phyloP scores from a whole-genome alignment of 805 yeast genomes.

The Monosporozyma yasuniensis region DNA sequence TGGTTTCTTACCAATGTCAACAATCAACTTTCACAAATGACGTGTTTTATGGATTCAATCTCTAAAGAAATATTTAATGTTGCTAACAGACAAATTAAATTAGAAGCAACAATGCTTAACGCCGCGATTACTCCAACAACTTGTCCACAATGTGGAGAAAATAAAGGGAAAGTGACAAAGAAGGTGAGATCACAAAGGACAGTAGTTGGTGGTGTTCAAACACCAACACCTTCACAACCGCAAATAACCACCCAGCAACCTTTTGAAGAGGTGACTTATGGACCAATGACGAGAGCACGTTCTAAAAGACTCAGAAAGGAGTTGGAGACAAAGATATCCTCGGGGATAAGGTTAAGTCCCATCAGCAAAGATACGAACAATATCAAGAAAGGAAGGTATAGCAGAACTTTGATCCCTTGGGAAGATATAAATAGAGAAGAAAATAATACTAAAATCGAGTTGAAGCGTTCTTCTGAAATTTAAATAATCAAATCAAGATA shows the following conservation, averaged over 20 bases:
- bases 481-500: not conserved
- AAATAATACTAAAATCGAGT: not conserved
- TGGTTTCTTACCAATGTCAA: not conserved
- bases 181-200: not conserved
- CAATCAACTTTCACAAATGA: slow-evolving; percentile 1
- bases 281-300: slow-evolving; percentile 1
- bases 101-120: not conserved
- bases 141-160: not conserved
- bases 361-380: not conserved
- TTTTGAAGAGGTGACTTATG: not conserved
- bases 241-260: not conserved
- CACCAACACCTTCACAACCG: not conserved
- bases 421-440: slow-evolving; percentile 13
- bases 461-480: not conserved
- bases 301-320: not conserved
- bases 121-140: not conserved
- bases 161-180: not conserved
- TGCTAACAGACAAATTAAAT: not conserved
- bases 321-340: not conserved
- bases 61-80: not conserved
- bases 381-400: slow-evolving; percentile 1
- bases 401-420: slow-evolving; percentile 26
- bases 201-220: not conserved
- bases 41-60: not conserved
- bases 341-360: not conserved